These are phyloP conservation scores for Globisporangium apiculatum DNA, from an alignment of 352 stramenopile species.

Conservation along the genomic window DNA sequence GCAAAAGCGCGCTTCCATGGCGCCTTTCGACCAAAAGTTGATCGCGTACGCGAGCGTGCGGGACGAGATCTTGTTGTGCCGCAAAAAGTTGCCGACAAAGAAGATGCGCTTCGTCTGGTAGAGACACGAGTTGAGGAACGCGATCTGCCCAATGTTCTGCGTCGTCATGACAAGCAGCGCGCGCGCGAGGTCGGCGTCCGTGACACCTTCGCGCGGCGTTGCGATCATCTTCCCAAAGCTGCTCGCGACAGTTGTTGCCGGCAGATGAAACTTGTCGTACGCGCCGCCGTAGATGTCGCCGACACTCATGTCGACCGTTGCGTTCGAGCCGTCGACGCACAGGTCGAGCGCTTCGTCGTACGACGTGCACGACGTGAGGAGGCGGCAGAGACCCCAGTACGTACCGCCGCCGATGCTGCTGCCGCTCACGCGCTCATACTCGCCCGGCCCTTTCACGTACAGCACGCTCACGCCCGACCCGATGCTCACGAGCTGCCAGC, in stretches of 20 bases:
- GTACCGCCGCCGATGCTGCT: constrained; percentile 98
- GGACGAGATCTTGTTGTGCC: constrained; percentile 95
- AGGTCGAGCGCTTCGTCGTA: constrained; percentile 84
- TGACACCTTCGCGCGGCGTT: constrained; percentile 55
- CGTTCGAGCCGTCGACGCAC: constrained; percentile 71
- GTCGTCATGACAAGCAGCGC: constrained; percentile 98
- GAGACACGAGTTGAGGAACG: constrained; percentile 97
- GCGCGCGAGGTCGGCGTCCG: constrained; percentile 94
- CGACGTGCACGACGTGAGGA: constrained; percentile 88
- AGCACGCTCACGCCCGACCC: constrained; percentile 97
- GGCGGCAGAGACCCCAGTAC: constrained; percentile 96
- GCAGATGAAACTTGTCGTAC: constrained; percentile 93
- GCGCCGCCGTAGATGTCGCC: constrained; percentile 98
- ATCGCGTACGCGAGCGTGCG: constrained; percentile 93
- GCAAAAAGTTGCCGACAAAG: constrained; percentile 97
- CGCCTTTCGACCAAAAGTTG: constrained; percentile 97
- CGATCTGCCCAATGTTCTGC: constrained; percentile 97
- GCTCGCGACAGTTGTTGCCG: constrained; percentile 90
- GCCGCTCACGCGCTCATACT: constrained; percentile 96
- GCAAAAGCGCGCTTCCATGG: constrained; percentile 90
- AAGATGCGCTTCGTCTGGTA: constrained; percentile 96
- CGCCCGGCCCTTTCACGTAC: constrained; percentile 88
- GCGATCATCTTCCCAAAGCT: constrained; percentile 95
- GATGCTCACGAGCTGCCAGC: constrained; percentile 92
- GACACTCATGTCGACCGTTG: constrained; percentile 96